These are phyloP conservation scores for Leccinum variabile DNA, from an alignment of 1,284 basidiomycete genomes.

Conservation along the genomic window DNA sequence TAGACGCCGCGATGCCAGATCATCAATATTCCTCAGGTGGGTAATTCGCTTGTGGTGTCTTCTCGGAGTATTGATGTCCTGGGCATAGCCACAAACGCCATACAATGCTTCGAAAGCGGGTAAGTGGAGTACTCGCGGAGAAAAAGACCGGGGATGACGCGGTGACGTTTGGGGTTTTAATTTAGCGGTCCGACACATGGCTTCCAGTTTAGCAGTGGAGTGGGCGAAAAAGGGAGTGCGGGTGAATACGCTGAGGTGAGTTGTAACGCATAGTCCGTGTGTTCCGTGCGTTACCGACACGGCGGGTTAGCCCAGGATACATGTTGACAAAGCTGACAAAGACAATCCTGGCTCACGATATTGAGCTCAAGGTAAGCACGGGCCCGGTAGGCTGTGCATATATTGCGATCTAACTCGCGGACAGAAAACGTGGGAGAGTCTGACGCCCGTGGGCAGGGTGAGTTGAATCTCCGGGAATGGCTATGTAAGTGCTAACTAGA, in stretches of 20 bases:
- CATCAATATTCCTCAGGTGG: conserved; percentile 80
- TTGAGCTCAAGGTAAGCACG: conserved; percentile 62
- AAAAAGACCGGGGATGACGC: not conserved
- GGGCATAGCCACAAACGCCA: conserved; percentile 80
- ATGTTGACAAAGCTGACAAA: conserved; percentile 87
- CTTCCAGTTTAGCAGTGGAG: conserved; percentile 82
- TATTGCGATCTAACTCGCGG: conserved; percentile 11
- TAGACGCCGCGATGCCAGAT: conserved; percentile 51
- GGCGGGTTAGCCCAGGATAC: conserved; percentile 71
- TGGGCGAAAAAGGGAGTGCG: conserved; percentile 87
- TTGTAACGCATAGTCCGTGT: not conserved
- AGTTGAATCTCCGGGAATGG: conserved; percentile 20
- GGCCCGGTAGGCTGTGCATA: not conserved
- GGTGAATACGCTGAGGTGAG: conserved; percentile 76
- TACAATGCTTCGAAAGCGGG: conserved; percentile 96
- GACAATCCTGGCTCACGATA: conserved; percentile 72
- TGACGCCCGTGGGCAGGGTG: conserved; percentile 88
- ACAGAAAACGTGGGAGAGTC: conserved; percentile 84
- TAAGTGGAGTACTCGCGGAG: conserved; percentile 32
- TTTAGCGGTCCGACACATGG: conserved; percentile 85
- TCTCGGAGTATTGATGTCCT: not conserved
- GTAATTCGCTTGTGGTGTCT: conserved; percentile 1
- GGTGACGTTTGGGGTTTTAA: conserved; percentile 13
- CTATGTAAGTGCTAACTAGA: conserved; percentile 11
- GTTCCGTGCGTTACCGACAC: conserved; percentile 3